phyloP scores from a whole-genome alignment of 202 grass and related monocot genomes.

The Setaria italica region DNA sequence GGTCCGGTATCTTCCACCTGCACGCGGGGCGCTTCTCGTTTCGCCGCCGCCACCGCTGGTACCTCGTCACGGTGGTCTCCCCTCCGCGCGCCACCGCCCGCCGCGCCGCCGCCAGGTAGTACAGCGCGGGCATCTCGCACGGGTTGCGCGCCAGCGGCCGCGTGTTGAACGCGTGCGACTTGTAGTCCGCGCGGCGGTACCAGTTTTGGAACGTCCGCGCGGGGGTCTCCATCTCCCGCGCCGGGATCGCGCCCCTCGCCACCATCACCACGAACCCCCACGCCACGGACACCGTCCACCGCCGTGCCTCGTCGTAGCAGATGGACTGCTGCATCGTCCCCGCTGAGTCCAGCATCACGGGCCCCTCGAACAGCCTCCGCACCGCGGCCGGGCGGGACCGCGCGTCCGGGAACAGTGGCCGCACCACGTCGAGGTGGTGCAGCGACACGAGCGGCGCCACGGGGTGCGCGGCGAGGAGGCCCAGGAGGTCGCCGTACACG shows the following conservation, averaged over 20 bases:
- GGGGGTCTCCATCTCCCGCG: conserved; percentile 94
- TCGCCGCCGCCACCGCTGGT: conserved; percentile 62
- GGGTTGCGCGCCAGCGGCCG: conserved; percentile 71
- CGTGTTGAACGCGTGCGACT: conserved; percentile 80
- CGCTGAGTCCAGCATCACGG: conserved; percentile 66
- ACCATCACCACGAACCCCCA: conserved; percentile 91
- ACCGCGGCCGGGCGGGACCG: conserved; percentile 54
- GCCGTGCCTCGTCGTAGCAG: conserved; percentile 65
- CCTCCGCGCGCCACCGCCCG: conserved; percentile 38
- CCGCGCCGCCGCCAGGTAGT: conserved; percentile 69
- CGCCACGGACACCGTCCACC: conserved; percentile 86
- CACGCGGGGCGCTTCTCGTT: conserved; percentile 61
- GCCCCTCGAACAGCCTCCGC: conserved; percentile 72
- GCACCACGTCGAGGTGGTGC: conserved; percentile 90
- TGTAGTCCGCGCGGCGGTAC: conserved; percentile 84
- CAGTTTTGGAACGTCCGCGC: conserved; percentile 90
- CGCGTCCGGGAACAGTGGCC: conserved; percentile 65
- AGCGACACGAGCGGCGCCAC: conserved; percentile 79
- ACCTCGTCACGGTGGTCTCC: conserved; percentile 69
- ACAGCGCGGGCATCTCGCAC: conserved; percentile 81
- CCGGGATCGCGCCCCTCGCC: conserved; percentile 71
- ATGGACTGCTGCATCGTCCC: conserved; percentile 92
- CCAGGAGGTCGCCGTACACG: conserved; percentile 86
- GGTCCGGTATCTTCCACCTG: conserved; percentile 82
- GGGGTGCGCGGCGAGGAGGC: conserved; percentile 82